These are phyloP conservation scores for Candida sanyaensis DNA, from an alignment of 1,139 yeast species.

Conservation along the genomic window DNA sequence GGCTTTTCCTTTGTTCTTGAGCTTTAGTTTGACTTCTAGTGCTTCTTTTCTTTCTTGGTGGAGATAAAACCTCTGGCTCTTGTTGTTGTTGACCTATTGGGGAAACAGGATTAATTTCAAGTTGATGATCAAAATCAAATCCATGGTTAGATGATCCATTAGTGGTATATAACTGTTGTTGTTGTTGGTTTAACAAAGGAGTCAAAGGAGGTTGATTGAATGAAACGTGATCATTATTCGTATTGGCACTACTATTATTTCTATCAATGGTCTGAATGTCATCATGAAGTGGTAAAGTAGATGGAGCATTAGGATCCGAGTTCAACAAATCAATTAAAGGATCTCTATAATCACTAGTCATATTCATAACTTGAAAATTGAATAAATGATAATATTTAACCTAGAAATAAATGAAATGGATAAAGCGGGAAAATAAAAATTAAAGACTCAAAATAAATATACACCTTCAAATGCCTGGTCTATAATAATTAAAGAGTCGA, in stretches of 20 bases:
- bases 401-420: neutral
- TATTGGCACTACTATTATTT: conserved; percentile 13
- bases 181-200: conserved; percentile 16
- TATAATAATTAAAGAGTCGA: neutral
- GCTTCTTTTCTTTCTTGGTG: conserved; percentile 3
- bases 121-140: conserved; percentile 4
- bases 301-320: conserved; percentile 3
- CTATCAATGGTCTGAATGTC: conserved; percentile 41
- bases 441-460: neutral
- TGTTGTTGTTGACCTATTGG: conserved; percentile 7
- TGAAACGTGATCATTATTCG: neutral
- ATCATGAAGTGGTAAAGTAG: conserved; percentile 8
- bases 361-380: conserved; percentile 6
- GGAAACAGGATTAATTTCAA: conserved; percentile 6
- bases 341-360: conserved; percentile 12
- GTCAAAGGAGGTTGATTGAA: conserved; percentile 10
- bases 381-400: neutral
- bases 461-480: too few relatives aligned
- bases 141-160: conserved; percentile 1
- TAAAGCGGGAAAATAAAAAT: neutral
- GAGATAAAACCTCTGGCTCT: neutral
- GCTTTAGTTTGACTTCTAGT: conserved; percentile 3
- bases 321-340: conserved; percentile 11
- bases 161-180: conserved; percentile 12
- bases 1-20: conserved; percentile 2